Evolutionary conservation across 1,139 yeast genomes (phyloP).

Genomic region (Blastobotrys buckinghamii): DNA sequence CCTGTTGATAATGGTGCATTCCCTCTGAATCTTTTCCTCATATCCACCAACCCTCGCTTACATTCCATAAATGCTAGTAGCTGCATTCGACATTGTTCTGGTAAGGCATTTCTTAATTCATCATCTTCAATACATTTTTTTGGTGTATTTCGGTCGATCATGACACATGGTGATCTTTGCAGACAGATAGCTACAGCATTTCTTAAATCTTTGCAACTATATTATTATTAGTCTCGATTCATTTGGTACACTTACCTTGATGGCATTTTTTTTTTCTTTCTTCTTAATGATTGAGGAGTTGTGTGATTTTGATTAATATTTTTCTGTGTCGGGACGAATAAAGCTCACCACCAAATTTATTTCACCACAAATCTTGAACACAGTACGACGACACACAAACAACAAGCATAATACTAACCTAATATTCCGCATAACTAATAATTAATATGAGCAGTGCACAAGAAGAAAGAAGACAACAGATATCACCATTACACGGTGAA

Average conservation of each 20-base stretch:
- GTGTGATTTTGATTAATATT: too few relatives aligned
- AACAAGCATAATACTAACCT: too few relatives aligned
- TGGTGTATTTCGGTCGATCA: constrained; percentile 85
- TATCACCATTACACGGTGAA: constrained; percentile 21
- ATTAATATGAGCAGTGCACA: background rate
- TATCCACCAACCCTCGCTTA: constrained; percentile 50
- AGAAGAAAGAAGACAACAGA: constrained; percentile 11
- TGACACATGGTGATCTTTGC: constrained; percentile 94
- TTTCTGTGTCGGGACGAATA: constrained; percentile 4
- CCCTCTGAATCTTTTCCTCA: constrained; percentile 85
- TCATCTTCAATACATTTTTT: constrained; percentile 82
- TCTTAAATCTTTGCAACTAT: constrained; percentile 86
- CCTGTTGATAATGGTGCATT: constrained; percentile 94
- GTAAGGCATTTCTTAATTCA: constrained; percentile 65
- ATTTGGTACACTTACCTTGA: constrained; percentile 18
- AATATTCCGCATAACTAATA: background rate
- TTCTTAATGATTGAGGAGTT: background rate
- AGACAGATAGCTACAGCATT: constrained; percentile 91
- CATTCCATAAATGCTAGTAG: constrained; percentile 85
- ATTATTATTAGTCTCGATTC: background rate
- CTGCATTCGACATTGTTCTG: constrained; percentile 83
- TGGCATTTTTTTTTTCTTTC: constrained; percentile 18
- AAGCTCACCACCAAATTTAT: background rate
- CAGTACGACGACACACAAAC: background rate
- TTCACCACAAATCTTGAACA: background rate